Evolutionary conservation across 768 basidiomycete species (phyloP).

Genomic region (Lactarius pseudohatsudake): DNA sequence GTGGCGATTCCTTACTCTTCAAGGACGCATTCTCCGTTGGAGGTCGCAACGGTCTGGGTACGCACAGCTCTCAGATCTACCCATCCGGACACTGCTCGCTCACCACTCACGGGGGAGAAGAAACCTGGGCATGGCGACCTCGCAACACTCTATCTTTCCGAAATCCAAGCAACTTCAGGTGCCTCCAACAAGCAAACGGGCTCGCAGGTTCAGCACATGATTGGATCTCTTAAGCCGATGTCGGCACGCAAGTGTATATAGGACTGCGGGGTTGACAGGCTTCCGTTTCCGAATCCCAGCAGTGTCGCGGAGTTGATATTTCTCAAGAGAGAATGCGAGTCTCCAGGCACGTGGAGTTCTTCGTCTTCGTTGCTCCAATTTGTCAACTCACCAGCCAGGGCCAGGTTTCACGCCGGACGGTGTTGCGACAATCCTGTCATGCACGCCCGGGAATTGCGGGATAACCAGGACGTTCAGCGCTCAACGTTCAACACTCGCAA

Average conservation of each 20-base stretch:
- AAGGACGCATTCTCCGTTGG: background rate
- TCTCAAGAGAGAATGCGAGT: background rate
- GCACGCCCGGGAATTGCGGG: background rate
- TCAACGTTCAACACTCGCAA: background rate
- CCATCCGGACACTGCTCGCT: background rate
- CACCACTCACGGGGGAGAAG: background rate
- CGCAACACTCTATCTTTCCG: background rate
- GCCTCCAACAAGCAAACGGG: background rate
- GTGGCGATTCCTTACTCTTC: background rate
- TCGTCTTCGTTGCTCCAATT: background rate
- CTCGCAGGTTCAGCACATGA: background rate
- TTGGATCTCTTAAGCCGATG: conserved; percentile 7
- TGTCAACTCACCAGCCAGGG: background rate
- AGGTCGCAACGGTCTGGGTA: background rate
- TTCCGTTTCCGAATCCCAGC: conserved; percentile 20
- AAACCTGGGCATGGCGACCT: background rate
- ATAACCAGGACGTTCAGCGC: background rate
- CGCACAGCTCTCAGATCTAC: too few relatives aligned
- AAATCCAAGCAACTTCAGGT: background rate
- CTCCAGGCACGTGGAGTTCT: conserved; percentile 4
- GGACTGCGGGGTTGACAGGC: conserved; percentile 1
- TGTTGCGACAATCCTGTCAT: background rate
- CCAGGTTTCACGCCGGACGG: background rate
- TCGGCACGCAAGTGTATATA: conserved; percentile 9
- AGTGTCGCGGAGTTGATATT: conserved; percentile 27